Percentiles rank a stretch among this genome's conserved stretches.
Evolutionary conservation across 2,329 filamentous ascomycete genomes (phyloP).

Genomic region (Sclerotinia minor): DNA sequence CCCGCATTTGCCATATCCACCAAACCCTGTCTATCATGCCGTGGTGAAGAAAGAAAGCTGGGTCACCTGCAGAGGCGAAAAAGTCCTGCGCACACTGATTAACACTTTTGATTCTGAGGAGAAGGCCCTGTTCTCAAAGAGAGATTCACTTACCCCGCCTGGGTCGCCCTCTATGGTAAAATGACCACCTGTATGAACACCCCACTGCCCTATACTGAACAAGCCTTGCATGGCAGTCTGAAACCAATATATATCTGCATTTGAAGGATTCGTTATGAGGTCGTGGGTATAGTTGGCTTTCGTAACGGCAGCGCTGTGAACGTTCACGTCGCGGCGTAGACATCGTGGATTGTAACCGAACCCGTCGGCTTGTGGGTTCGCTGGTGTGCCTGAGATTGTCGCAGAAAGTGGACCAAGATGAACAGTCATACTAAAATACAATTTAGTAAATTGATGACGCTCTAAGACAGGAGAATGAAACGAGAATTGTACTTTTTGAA

Average conservation of each 20-base stretch:
- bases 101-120: neutral
- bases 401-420: constrained; percentile 50
- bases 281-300: constrained; percentile 43
- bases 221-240: constrained; percentile 49
- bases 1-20: constrained; percentile 51
- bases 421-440: constrained; percentile 38
- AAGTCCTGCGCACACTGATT: constrained; percentile 40
- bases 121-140: neutral
- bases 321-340: constrained; percentile 46
- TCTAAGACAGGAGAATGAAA: neutral
- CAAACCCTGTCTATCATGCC: constrained; percentile 49
- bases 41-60: constrained; percentile 50
- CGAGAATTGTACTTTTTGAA: constrained; percentile 44
- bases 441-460: neutral
- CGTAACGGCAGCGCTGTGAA: constrained; percentile 43
- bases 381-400: constrained; percentile 40
- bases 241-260: constrained; percentile 46
- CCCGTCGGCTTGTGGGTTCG: constrained; percentile 38
- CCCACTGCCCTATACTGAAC: constrained; percentile 38
- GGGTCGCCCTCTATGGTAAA: constrained; percentile 49
- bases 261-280: constrained; percentile 43
- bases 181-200: constrained; percentile 47
- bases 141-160: constrained; percentile 39
- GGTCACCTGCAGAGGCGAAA: constrained; percentile 47
- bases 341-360: constrained; percentile 47